Evolutionary conservation across 1,284 basidiomycete genomes (phyloP).

Genomic region (Ustilago lituana): DNA sequence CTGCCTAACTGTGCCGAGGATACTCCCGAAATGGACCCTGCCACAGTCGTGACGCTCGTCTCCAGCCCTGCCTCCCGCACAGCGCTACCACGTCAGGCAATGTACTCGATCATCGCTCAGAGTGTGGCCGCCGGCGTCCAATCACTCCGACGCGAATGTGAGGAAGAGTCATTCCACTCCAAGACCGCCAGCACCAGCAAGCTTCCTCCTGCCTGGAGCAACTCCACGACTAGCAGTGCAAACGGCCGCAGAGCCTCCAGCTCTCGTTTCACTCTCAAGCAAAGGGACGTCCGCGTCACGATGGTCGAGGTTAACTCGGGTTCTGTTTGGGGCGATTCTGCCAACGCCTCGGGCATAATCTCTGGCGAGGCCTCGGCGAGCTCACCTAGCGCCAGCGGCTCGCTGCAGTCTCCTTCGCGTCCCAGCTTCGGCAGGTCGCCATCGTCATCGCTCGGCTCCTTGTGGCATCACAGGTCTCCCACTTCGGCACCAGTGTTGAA

Average conservation of each 20-base stretch:
- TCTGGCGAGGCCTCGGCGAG: constrained; percentile 8
- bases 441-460: constrained; percentile 38
- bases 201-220: constrained; percentile 9
- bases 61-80: constrained; percentile 47
- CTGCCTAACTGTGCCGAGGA: constrained; percentile 40
- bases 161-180: constrained; percentile 47
- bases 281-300: constrained; percentile 47
- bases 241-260: constrained; percentile 19
- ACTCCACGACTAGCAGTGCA: constrained; percentile 5
- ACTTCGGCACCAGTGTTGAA: constrained; percentile 43
- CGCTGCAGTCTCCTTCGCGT: constrained; percentile 25
- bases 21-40: constrained; percentile 19
- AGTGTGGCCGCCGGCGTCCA: constrained; percentile 51
- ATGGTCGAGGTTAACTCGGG: constrained; percentile 46
- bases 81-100: constrained; percentile 46
- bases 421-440: constrained; percentile 38
- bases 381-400: constrained; percentile 4
- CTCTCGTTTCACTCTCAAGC: constrained; percentile 25
- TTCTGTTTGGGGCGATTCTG: constrained; percentile 36
- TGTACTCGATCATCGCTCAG: constrained; percentile 52
- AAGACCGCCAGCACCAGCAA: constrained; percentile 45
- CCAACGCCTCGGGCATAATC: not conserved
- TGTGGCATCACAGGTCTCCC: constrained; percentile 50
- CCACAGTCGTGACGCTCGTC: constrained; percentile 45
- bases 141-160: constrained; percentile 52